phyloP scores from a whole-genome alignment of 768 basidiomycete species.

The Termitomyces bulborhizus region DNA sequence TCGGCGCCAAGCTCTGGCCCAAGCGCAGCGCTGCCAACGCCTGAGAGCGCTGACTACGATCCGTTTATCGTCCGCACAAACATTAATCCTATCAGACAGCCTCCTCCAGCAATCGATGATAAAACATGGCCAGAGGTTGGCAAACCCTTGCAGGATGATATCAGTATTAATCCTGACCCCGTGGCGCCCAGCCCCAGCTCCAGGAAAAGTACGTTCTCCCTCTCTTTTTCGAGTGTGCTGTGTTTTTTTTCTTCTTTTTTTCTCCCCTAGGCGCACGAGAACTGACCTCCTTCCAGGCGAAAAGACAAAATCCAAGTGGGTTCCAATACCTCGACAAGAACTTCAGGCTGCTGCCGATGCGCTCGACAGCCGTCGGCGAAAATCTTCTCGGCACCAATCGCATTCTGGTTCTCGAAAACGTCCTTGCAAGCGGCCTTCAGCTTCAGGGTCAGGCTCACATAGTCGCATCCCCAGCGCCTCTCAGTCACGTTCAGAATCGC shows the following conservation, averaged over 20 bases:
- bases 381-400: slow-evolving; percentile 11
- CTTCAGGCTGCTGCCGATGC: slow-evolving; percentile 49
- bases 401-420: slow-evolving; percentile 4
- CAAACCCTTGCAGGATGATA: slow-evolving; percentile 19
- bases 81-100: slow-evolving; percentile 10
- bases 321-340: slow-evolving; percentile 50
- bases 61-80: slow-evolving; percentile 38
- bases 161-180: slow-evolving; percentile 2
- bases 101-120: slow-evolving; percentile 25
- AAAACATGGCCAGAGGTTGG: slow-evolving; percentile 43
- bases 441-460: slow-evolving; percentile 12
- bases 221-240: not conserved
- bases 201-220: slow-evolving; percentile 22
- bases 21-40: slow-evolving; percentile 7
- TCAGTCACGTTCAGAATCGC: slow-evolving; percentile 40
- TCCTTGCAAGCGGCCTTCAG: not conserved
- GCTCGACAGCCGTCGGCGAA: slow-evolving; percentile 5
- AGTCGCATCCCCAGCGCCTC: slow-evolving; percentile 22
- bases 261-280: not conserved
- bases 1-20: not conserved
- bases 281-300: slow-evolving; percentile 28
- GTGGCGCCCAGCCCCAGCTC: slow-evolving; percentile 7
- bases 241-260: slow-evolving; percentile 1
- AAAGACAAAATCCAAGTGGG: slow-evolving; percentile 61
- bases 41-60: slow-evolving; percentile 24